Base-by-base conservation (phyloP, 495 filamentous ascomycete species). In the Hypoxylon cercidicola region DNA sequence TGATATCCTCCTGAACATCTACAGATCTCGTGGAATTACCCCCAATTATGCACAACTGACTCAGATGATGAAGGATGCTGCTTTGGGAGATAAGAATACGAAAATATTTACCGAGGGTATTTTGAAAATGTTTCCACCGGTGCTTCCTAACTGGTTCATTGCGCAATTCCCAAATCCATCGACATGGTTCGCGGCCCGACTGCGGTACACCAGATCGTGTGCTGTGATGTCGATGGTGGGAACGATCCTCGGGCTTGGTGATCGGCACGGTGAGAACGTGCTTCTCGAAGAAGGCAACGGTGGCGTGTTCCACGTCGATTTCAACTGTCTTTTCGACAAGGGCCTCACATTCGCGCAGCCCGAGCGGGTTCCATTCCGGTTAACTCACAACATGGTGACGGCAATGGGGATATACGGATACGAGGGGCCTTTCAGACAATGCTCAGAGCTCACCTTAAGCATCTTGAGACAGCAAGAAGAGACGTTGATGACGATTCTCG, bases 271-370 rank as follows among this genome's bases (percentile, higher is more conserved):
- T 54, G 95, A 98, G 77, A 99, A 99, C 74, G 91, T 99, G 49
- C 84, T 97, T 32, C 91, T 98, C 47, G 93, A 98, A 74, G 92
- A 97, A 82, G 88, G 89, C 34, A 96, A 93, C 62, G 95, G 96
- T 44, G 96, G 96, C 54, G 88, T 96, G 20, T 88, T 98, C 70
- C 95, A 99, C 77, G 95, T 99, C 49, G 95, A 99, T 78, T 99
- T 99, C 84, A 99, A 99, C 78, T 99, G 95, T 77, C 89, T 99
- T 18, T 99, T 99, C 75, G 96, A 99, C 81, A 99, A 98, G 79
- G 95, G 96, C 9, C 85, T 94, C 60, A 97, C 93, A 0, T 98
- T 99, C 69, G 90, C 92, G 59, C 93, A 94, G 79, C 94, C 95
- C 0, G 95, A 99, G 73, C 80, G 89, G 45, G 95, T 99, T 13